These are phyloP conservation scores for Phytomonas sp. DNA, from an alignment of 208 protist genomes.

Conservation along the genomic window DNA sequence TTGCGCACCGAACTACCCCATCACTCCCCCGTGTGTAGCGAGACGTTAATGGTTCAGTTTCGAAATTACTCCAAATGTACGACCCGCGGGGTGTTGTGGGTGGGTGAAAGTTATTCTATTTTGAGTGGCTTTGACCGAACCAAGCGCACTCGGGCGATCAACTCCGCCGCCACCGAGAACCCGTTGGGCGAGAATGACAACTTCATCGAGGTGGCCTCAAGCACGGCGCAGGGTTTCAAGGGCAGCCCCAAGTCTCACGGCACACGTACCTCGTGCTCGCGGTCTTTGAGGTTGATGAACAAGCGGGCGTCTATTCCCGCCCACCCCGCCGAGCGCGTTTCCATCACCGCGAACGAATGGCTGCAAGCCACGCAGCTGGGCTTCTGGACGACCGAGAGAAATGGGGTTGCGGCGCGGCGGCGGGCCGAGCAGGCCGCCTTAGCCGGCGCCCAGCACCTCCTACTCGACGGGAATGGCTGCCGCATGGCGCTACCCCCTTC, in stretches of 20 bases:
- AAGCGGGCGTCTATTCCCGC: neutral
- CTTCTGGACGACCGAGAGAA: slow-evolving; percentile 64
- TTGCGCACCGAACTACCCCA: neutral
- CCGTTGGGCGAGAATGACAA: neutral
- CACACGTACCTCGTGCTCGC: neutral
- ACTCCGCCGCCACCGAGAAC: neutral
- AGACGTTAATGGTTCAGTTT: neutral
- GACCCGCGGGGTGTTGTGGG: neutral
- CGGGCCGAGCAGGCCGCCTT: slow-evolving; percentile 40
- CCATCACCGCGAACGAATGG: neutral
- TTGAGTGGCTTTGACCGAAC: neutral
- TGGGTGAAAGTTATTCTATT: neutral
- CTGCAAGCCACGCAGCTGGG: slow-evolving; percentile 3
- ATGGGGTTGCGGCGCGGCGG: slow-evolving; percentile 49
- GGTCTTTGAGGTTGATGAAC: neutral
- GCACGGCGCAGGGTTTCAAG: neutral
- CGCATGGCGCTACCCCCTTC: slow-evolving; percentile 24
- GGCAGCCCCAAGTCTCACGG: neutral
- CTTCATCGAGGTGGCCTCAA: neutral
- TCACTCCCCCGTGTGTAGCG: neutral
- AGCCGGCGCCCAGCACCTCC: slow-evolving; percentile 39
- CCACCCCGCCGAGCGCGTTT: neutral
- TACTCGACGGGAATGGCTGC: slow-evolving; percentile 75
- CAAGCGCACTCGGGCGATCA: neutral
- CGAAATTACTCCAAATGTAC: neutral